Base-by-base conservation (phyloP, 2,329 filamentous ascomycete genomes). In the Ceratocystis lukuohia region DNA sequence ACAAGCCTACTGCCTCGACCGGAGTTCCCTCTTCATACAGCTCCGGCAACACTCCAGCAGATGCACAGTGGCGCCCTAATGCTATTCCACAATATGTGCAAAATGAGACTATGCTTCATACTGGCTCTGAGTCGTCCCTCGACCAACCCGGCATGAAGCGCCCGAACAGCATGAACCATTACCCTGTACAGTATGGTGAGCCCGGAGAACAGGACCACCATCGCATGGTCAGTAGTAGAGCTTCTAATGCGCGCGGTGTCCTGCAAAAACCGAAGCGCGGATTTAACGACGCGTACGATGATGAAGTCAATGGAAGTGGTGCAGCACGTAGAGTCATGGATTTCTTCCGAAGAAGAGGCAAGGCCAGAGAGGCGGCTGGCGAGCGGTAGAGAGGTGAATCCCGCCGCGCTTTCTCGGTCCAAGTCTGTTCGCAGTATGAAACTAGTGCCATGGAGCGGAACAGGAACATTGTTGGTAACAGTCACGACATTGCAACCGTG, bases 261-360 rank as follows among this genome's bases (percentile, higher is more conserved):
- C 78, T 94, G 59, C 88, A 94, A 72, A 96, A 96, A 78, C 88
- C 86, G 74, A 91, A 93, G 76, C 85, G 91, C 70, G 67, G 61
- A 17, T 96, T 99, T 71, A 87, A 84, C 1, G 91, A 96, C 72
- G 91, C 89, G 1, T 96, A 96, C 74, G 91, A 96, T 68, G 88
- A 90, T 70, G 82, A 84, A 62, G 80, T 80, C 65, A 84, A 86
- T 64, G 86, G 91, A 72, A 86, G 86, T 41, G 93, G 93, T 57
- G 89, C 91, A 2, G 91, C 92, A 15, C 88, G 92, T 74, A 86
- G 91, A 73, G 94, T 99, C 48, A 97, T 99, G 92, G 93, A 99
- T 77, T 96, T 97, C 76, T 99, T 99, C 80, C 83, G 94, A 71
- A 83, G 92, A 74, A 84, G 92, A 74, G 90, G 89, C 66, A 91